Base-by-base conservation (phyloP, 2,329 filamentous ascomycete species). In the Ascochyta koolunga region DNA sequence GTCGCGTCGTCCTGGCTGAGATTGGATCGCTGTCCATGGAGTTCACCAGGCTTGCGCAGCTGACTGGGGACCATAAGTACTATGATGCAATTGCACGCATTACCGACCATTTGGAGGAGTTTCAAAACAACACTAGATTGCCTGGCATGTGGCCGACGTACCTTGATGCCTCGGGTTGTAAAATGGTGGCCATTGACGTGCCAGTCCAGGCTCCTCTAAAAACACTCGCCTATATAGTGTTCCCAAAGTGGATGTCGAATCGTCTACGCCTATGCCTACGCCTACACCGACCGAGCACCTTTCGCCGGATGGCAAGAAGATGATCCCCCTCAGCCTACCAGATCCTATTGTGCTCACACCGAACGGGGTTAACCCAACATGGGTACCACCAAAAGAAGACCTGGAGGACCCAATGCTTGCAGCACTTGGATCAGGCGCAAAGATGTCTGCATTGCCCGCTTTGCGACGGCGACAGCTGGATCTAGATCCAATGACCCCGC, bases 111-210 rank as follows among this genome's bases (percentile, higher is more conserved):
- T 72, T 81, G 19, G 76, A 77, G 38, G 68, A 69, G 22, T 77
- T 77, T 42, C 78, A 80, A 55, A 72, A 73, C n/a, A 71, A 75
- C 15, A 80, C 78, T 0, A 68, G 72, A 33, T 68, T 81, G 1
- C 77, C 78, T 2, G 79, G 79, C 16, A 79, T 81, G 77, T 81
- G 78, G 77, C 79, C 79, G 1, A 75, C 78, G 13, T 69, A 73
- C 13, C 64, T 81, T 32, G 76, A 80, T 53, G 78, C 77, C 3
- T 74, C 72, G 16, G 74, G 74, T 5, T 76, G 74, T 50, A 70
- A 70, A 32, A 64, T 51, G 48, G 57, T 59, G 4, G 57, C 68
- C 11, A 46, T 73, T n/a, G 64, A 64, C 24, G 35, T 61, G n/a
- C 53, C 65, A 37, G 44, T 50, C 4, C 67, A 69, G 40, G 60